Evolutionary conservation across 805 yeast genomes (phyloP).

Genomic region (Ogataea minuta): DNA sequence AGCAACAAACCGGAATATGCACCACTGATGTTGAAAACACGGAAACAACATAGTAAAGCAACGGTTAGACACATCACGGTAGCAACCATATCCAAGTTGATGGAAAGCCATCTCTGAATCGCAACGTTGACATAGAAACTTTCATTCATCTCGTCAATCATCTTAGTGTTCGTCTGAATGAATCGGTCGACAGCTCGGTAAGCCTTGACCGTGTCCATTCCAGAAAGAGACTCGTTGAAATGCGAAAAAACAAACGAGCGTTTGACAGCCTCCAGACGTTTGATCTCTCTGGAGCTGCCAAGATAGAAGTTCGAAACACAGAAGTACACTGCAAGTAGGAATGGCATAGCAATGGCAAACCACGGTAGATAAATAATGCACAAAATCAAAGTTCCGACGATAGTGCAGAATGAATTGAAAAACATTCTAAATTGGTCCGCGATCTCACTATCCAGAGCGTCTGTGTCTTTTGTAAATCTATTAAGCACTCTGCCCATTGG

Average conservation of each 20-base stretch:
- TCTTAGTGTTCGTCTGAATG: conserved; percentile 40
- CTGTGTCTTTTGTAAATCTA: conserved; percentile 85
- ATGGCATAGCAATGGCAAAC: conserved; percentile 65
- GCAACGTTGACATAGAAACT: conserved; percentile 58
- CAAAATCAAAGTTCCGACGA: conserved; percentile 34
- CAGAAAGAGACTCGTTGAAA: conserved; percentile 66
- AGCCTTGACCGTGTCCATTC: conserved; percentile 63
- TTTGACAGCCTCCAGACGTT: conserved; percentile 69
- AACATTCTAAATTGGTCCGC: conserved; percentile 68
- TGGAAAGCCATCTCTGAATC: conserved; percentile 63
- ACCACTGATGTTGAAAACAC: conserved; percentile 55
- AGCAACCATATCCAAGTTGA: conserved; percentile 50
- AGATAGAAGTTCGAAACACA: conserved; percentile 57
- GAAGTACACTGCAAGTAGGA: conserved; percentile 45
- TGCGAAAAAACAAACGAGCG: conserved; percentile 70
- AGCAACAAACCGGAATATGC: conserved; percentile 62
- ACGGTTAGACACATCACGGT: conserved; percentile 46
- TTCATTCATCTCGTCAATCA: conserved; percentile 63
- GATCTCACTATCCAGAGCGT: conserved; percentile 75
- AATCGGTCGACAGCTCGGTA: conserved; percentile 46
- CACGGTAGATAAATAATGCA: conserved; percentile 52
- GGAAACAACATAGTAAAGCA: conserved; percentile 56
- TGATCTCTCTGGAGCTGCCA: conserved; percentile 71
- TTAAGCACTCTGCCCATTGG: conserved; percentile 86
- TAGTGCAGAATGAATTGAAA: conserved; percentile 44